Conservation (phyloP, 352 stramenopile species). For the Pythium phragmiticola region DNA sequence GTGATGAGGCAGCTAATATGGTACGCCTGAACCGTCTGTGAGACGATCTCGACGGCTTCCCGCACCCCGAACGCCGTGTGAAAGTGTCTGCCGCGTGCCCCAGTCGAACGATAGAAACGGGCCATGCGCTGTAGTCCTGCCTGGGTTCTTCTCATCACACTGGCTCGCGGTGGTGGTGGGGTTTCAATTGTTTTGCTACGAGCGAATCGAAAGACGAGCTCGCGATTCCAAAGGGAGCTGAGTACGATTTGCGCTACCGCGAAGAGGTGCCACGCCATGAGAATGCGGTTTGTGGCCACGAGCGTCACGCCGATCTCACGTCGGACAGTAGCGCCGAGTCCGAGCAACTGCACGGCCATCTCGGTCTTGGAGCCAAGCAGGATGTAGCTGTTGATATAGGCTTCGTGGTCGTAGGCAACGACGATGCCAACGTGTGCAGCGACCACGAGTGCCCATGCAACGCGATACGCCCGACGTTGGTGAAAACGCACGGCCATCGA, state of each 20-base stretch:
- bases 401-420: slow-evolving; percentile 24
- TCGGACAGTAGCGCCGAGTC: slow-evolving; percentile 18
- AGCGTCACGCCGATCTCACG: slow-evolving; percentile 22
- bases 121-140: not conserved
- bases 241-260: slow-evolving; percentile 7
- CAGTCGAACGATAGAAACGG: slow-evolving; percentile 15
- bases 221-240: slow-evolving; percentile 18
- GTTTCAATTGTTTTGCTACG: not conserved
- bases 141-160: no score
- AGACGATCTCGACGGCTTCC: slow-evolving; percentile 24
- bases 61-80: slow-evolving; percentile 23
- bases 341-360: slow-evolving; percentile 27
- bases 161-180: not conserved
- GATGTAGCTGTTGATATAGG: slow-evolving; percentile 28
- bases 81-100: slow-evolving; percentile 23
- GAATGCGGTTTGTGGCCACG: slow-evolving; percentile 17
- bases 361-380: slow-evolving; percentile 25
- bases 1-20: slow-evolving; percentile 27
- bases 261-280: slow-evolving; percentile 27
- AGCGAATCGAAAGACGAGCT: slow-evolving; percentile 15
- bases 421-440: slow-evolving; percentile 21
- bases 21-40: slow-evolving; percentile 27
- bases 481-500: slow-evolving; percentile 16
- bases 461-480: slow-evolving; percentile 6
- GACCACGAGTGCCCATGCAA: slow-evolving; percentile 23